Conservation (phyloP, 345 rosid genomes). For the Brassica rapa region DNA sequence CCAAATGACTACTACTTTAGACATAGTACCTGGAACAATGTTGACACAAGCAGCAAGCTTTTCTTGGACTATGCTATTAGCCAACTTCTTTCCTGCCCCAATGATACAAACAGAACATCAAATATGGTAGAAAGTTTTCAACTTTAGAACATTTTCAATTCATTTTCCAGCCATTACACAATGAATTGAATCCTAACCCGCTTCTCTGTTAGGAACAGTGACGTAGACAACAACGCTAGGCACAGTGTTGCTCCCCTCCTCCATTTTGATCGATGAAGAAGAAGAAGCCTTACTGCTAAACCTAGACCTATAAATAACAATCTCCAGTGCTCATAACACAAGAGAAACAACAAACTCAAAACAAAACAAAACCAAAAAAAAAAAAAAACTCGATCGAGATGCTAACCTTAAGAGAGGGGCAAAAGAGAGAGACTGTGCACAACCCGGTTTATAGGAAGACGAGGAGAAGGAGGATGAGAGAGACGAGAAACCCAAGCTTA, state of each 20-base stretch:
- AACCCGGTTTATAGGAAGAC: slow-evolving; percentile 51
- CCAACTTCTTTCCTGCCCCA: slow-evolving; percentile 79
- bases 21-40: slow-evolving; percentile 66
- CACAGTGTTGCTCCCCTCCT: slow-evolving; percentile 55
- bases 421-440: slow-evolving; percentile 57
- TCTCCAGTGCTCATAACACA: neutral
- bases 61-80: slow-evolving; percentile 74
- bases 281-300: slow-evolving; percentile 42
- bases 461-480: slow-evolving; percentile 41
- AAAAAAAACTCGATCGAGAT: neutral
- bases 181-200: slow-evolving; percentile 48
- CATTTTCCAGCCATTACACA: neutral
- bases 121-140: neutral
- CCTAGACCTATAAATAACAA: slow-evolving; percentile 51
- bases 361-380: neutral
- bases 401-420: slow-evolving; percentile 54
- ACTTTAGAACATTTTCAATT: neutral
- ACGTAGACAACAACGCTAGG: slow-evolving; percentile 85
- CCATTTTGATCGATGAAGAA: slow-evolving; percentile 57
- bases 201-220: slow-evolving; percentile 86
- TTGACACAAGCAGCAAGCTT: slow-evolving; percentile 95
- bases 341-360: neutral
- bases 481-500: slow-evolving; percentile 64
- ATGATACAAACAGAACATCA: neutral
- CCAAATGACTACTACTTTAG: neutral